phyloP scores from a whole-genome alignment of 768 basidiomycete genomes.

The Imleria badia region DNA sequence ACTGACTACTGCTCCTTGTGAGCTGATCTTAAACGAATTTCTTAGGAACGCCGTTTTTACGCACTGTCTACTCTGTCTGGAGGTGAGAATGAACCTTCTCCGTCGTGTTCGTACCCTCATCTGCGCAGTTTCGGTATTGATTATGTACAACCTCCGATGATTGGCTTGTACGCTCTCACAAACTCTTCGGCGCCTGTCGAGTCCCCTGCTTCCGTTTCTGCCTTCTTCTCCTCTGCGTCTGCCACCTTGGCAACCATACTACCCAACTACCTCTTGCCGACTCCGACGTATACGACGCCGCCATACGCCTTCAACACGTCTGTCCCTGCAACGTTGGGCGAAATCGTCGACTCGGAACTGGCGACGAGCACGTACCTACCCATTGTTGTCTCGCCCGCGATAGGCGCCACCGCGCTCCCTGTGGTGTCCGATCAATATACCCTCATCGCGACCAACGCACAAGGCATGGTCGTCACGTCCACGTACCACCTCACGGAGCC shows the following conservation, averaged over 20 bases:
- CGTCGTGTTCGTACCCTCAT: constrained; percentile 4
- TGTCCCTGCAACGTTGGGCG: constrained; percentile 51
- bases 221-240: constrained; percentile 59
- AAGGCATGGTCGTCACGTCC: constrained; percentile 53
- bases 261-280: constrained; percentile 68
- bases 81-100: constrained; percentile 43
- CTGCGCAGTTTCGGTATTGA: constrained; percentile 67
- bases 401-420: constrained; percentile 57
- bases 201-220: constrained; percentile 41
- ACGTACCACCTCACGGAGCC: constrained; percentile 48
- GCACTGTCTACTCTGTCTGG: constrained; percentile 77
- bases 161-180: constrained; percentile 68
- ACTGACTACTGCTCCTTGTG: neutral
- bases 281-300: constrained; percentile 62
- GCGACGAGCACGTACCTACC: constrained; percentile 72
- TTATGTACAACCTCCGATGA: constrained; percentile 68
- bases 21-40: neutral
- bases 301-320: constrained; percentile 71
- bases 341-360: constrained; percentile 58
- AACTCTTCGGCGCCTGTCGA: constrained; percentile 46
- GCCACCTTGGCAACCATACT: constrained; percentile 66
- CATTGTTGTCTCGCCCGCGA: constrained; percentile 43
- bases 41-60: constrained; percentile 62
- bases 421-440: constrained; percentile 54
- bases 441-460: constrained; percentile 53